Conservation (phyloP, 2,329 filamentous ascomycete species). For the Stemphylium lycopersici region DNA sequence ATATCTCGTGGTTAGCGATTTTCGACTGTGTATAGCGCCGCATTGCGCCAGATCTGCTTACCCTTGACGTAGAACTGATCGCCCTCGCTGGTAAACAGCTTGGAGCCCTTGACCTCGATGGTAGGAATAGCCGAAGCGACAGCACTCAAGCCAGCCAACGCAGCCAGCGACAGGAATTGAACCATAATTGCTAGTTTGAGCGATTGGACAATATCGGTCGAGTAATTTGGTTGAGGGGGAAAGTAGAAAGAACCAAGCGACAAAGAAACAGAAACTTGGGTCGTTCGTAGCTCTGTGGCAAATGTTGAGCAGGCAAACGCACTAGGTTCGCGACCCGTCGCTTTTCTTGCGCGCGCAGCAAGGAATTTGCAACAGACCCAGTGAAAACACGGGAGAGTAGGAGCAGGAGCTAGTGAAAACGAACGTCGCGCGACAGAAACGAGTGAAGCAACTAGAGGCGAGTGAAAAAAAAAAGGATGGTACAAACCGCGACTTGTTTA, state of each 20-base stretch:
- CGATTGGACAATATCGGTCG: background rate
- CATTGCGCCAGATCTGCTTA: conserved; percentile 39
- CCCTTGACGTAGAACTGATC: conserved; percentile 86
- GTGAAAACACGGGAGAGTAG: background rate
- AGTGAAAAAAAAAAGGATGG: background rate
- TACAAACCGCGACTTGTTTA: too few species aligned
- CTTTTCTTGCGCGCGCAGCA: background rate
- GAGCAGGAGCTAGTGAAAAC: background rate
- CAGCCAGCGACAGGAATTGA: conserved; percentile 12
- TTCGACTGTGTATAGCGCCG: background rate
- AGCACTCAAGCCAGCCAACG: conserved; percentile 36
- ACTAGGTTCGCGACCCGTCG: background rate
- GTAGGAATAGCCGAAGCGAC: conserved; percentile 58
- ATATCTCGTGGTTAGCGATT: conserved; percentile 15
- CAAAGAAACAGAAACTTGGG: background rate
- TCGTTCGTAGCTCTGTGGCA: background rate
- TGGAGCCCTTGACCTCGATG: conserved; percentile 71
- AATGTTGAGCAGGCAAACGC: background rate
- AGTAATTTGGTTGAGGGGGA: background rate
- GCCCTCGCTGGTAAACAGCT: conserved; percentile 83
- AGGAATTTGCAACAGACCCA: background rate
- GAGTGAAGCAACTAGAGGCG: background rate
- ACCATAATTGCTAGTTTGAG: conserved; percentile 13
- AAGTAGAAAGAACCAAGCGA: background rate
- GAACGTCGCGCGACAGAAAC: background rate